Evolutionary conservation across 768 basidiomycete species (phyloP).

Genomic region (Serendipita vermifera): DNA sequence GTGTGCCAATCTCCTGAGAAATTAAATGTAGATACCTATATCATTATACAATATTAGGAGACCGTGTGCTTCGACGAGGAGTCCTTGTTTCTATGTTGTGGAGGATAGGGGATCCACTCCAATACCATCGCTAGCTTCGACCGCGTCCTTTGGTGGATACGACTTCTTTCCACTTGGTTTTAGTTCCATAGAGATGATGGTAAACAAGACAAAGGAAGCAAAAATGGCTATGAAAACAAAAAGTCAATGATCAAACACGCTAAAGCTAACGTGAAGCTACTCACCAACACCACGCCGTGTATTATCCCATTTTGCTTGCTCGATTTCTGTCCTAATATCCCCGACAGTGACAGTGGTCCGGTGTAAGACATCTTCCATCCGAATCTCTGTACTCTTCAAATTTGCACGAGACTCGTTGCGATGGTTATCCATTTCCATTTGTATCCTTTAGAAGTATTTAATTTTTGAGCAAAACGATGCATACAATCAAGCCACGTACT

Average conservation of each 20-base stretch:
- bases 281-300: conserved; percentile 71
- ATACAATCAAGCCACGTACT: too few relatives aligned
- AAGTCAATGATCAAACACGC: too few relatives aligned
- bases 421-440: conserved; percentile 90
- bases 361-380: conserved; percentile 71
- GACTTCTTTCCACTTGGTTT: conserved; percentile 20
- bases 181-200: conserved; percentile 59
- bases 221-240: conserved; percentile 15
- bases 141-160: conserved; percentile 16
- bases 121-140: conserved; percentile 14
- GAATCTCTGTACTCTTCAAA: conserved; percentile 69
- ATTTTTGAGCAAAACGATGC: too few relatives aligned
- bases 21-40: too few relatives aligned
- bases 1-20: too few relatives aligned
- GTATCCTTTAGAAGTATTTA: conserved; percentile 68
- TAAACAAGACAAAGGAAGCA: conserved; percentile 20
- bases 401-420: conserved; percentile 85
- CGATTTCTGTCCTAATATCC: conserved; percentile 66
- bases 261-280: conserved; percentile 21
- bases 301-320: conserved; percentile 81
- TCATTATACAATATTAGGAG: too few relatives aligned
- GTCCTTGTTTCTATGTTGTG: too few relatives aligned
- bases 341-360: conserved; percentile 60
- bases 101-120: conserved; percentile 1
- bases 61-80: too few relatives aligned